Evolutionary conservation across 805 yeast genomes (phyloP).

Genomic region (Saturnispora besseyi): DNA sequence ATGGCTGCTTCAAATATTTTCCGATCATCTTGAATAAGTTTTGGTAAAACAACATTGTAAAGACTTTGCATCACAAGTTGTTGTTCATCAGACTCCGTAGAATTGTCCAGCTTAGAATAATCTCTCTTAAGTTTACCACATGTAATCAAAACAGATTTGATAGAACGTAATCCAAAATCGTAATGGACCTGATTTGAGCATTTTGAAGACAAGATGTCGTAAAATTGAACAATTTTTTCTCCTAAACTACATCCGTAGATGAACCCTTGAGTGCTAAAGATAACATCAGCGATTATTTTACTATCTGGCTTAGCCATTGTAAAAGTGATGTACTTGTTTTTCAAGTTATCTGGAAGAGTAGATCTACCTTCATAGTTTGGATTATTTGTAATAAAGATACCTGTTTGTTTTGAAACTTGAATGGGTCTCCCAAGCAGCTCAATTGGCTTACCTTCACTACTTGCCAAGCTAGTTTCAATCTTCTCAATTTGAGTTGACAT

Average conservation of each 20-base stretch:
- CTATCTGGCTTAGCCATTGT: constrained; percentile 69
- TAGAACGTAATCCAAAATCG: constrained; percentile 82
- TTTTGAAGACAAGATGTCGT: constrained; percentile 31
- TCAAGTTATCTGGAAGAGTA: constrained; percentile 75
- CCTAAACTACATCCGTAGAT: constrained; percentile 37
- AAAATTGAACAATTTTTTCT: constrained; percentile 42
- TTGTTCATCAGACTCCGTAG: constrained; percentile 3
- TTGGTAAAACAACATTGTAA: constrained; percentile 58
- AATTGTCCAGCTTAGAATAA: background rate
- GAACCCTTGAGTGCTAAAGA: constrained; percentile 72
- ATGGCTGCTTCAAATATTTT: constrained; percentile 25
- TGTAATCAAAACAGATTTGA: constrained; percentile 55
- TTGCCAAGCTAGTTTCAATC: constrained; percentile 48
- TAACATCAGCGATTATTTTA: constrained; percentile 55
- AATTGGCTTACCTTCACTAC: constrained; percentile 19
- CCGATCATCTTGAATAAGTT: constrained; percentile 48
- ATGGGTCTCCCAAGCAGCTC: constrained; percentile 36
- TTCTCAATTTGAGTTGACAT: constrained; percentile 71
- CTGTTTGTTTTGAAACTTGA: constrained; percentile 41
- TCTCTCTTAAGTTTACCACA: constrained; percentile 40
- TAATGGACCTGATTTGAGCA: constrained; percentile 62
- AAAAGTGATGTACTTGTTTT: constrained; percentile 66
- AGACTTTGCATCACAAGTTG: constrained; percentile 43
- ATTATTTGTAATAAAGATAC: constrained; percentile 84
- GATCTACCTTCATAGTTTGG: constrained; percentile 84